A percentile compares a stretch with the other conserved stretches of the same genome.
These are phyloP conservation scores for Suhomyces ambrosiae DNA, from an alignment of 1,139 yeast genomes.

Conservation along the genomic window DNA sequence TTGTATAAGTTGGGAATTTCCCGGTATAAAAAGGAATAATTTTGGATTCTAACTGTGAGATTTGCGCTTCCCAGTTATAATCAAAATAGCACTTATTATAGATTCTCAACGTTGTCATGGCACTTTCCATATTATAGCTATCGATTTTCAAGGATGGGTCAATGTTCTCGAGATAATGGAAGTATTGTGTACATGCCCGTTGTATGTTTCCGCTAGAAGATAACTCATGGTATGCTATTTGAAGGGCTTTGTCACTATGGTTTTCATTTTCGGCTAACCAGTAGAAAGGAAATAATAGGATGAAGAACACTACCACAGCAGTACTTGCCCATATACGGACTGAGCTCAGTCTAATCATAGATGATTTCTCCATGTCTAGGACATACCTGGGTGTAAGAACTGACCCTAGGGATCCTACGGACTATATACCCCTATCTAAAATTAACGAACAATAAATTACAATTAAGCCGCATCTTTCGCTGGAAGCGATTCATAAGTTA, in stretches of 20 bases:
- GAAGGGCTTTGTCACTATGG: neutral
- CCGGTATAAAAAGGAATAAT: conserved; percentile 12
- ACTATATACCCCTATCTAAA: neutral
- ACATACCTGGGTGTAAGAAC: too few species aligned
- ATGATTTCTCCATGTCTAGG: too few species aligned
- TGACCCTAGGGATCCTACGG: neutral
- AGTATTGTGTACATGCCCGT: conserved; percentile 2
- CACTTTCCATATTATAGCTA: conserved; percentile 9
- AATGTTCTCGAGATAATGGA: conserved; percentile 1
- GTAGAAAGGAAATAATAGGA: neutral
- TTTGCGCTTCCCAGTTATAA: neutral
- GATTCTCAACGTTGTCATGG: conserved; percentile 14
- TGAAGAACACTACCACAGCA: neutral
- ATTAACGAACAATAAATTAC: neutral
- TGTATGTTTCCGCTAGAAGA: neutral
- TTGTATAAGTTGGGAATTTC: conserved; percentile 8
- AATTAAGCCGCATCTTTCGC: neutral
- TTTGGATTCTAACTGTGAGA: conserved; percentile 4
- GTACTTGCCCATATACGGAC: too few species aligned
- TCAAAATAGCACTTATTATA: conserved; percentile 13
- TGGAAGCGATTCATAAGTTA: neutral
- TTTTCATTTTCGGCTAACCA: neutral
- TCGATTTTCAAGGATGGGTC: conserved; percentile 2
- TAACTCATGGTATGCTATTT: neutral
- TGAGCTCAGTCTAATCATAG: too few species aligned